A percentile compares a stretch with the other conserved stretches of the same genome.
These are phyloP conservation scores for Leccinum disarticulatum DNA, from an alignment of 768 basidiomycete genomes.

Conservation along the genomic window DNA sequence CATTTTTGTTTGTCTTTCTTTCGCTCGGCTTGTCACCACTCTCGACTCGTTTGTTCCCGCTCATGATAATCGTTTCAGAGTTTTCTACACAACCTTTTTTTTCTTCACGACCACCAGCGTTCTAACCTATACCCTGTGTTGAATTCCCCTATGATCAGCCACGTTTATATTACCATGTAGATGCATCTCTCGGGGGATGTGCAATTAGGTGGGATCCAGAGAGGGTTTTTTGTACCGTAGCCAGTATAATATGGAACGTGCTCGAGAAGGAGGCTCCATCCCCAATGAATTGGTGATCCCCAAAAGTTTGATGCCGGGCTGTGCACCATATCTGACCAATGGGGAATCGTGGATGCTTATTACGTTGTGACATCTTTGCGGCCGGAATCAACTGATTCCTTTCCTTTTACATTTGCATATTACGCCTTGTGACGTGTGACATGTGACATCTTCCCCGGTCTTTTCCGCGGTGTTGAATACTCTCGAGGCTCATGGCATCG, in stretches of 20 bases:
- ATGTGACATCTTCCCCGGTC: background rate
- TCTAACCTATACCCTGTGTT: constrained; percentile 13
- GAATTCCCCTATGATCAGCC: constrained; percentile 12
- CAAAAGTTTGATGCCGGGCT: background rate
- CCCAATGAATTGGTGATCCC: constrained; percentile 12
- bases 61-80: constrained; percentile 18
- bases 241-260: constrained; percentile 12
- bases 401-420: background rate
- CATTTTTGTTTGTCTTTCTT: background rate
- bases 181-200: constrained; percentile 9
- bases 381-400: background rate
- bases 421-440: background rate
- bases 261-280: constrained; percentile 2
- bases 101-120: constrained; percentile 6
- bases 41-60: constrained; percentile 9
- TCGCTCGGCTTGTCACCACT: background rate
- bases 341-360: background rate
- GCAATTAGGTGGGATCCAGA: background rate
- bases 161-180: constrained; percentile 21
- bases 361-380: background rate
- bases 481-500: background rate
- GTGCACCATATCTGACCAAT: constrained; percentile 3
- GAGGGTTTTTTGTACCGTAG: constrained; percentile 14
- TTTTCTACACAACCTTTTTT: background rate
- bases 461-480: background rate